phyloP scores from a whole-genome alignment of 805 yeast species.

The Yamadazyma sp. region DNA sequence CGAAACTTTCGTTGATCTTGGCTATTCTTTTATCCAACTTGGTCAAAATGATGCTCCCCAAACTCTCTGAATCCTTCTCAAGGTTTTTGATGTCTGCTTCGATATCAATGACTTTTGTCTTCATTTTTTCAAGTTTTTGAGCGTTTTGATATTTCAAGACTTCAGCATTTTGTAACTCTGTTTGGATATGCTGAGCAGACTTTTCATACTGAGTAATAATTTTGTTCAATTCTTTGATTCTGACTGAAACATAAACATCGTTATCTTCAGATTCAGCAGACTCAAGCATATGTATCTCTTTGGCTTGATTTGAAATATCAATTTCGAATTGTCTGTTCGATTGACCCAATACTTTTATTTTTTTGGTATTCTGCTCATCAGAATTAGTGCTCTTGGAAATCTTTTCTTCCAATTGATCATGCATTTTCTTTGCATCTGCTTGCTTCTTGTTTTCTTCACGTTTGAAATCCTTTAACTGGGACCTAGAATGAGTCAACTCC shows the following conservation, averaged over 20 bases:
- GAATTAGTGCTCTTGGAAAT: slow-evolving; percentile 30
- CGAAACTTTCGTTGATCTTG: slow-evolving; percentile 34
- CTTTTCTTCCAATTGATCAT: slow-evolving; percentile 31
- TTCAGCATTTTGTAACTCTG: slow-evolving; percentile 22
- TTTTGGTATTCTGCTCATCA: slow-evolving; percentile 32
- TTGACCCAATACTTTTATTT: slow-evolving; percentile 41
- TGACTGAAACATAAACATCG: slow-evolving; percentile 1
- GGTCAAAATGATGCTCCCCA: slow-evolving; percentile 25
- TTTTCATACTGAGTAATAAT: slow-evolving; percentile 25
- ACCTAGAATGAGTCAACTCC: slow-evolving; percentile 23
- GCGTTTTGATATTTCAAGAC: slow-evolving; percentile 22
- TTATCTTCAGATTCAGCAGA: background rate
- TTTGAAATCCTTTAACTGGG: slow-evolving; percentile 31
- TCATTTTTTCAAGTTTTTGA: slow-evolving; percentile 26
- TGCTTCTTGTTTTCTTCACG: slow-evolving; percentile 38
- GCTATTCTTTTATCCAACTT: slow-evolving; percentile 28
- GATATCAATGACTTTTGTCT: slow-evolving; percentile 24
- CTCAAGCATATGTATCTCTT: slow-evolving; percentile 2
- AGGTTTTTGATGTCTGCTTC: slow-evolving; percentile 26
- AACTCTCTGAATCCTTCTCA: slow-evolving; percentile 25
- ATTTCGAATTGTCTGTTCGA: slow-evolving; percentile 37
- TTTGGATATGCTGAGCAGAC: slow-evolving; percentile 22
- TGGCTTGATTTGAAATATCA: slow-evolving; percentile 24
- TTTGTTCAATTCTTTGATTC: slow-evolving; percentile 25
- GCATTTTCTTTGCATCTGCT: slow-evolving; percentile 31